Evolutionary conservation across 805 yeast genomes (phyloP).

Genomic region (Lipomyces yamanashiensis): DNA sequence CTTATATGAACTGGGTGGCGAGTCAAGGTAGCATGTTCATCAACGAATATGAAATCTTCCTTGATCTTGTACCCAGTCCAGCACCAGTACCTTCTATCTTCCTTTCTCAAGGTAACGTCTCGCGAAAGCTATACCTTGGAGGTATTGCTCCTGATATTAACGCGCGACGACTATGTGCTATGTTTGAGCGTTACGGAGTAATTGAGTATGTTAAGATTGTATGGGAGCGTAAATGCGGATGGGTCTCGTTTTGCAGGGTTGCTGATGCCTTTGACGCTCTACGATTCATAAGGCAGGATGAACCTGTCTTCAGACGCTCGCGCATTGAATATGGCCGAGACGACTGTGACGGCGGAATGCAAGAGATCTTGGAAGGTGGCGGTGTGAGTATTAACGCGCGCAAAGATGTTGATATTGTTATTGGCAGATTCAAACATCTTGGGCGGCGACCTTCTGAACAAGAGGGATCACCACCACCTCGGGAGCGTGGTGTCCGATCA

Average conservation of each 20-base stretch:
- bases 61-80: conserved; percentile 25
- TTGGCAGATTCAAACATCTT: conserved; percentile 29
- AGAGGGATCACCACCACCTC: not conserved
- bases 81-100: conserved; percentile 22
- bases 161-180: conserved; percentile 21
- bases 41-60: conserved; percentile 21
- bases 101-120: conserved; percentile 16
- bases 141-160: conserved; percentile 22
- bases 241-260: conserved; percentile 33
- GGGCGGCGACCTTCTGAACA: conserved; percentile 11
- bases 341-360: conserved; percentile 31
- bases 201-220: conserved; percentile 36
- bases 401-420: conserved; percentile 30
- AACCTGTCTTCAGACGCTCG: conserved; percentile 20
- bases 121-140: conserved; percentile 30
- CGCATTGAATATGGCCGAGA: conserved; percentile 32
- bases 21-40: conserved; percentile 24
- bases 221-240: conserved; percentile 31
- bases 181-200: conserved; percentile 29
- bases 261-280: conserved; percentile 34
- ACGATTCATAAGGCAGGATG: conserved; percentile 22
- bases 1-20: conserved; percentile 25
- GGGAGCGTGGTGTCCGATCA: not conserved
- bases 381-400: conserved; percentile 35
- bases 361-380: conserved; percentile 29